Evolutionary conservation across 371 early-diverging fungal genomes (phyloP), one percentile per base, ranked within the genome.

Genomic region (Circinella umbellata): DNA sequence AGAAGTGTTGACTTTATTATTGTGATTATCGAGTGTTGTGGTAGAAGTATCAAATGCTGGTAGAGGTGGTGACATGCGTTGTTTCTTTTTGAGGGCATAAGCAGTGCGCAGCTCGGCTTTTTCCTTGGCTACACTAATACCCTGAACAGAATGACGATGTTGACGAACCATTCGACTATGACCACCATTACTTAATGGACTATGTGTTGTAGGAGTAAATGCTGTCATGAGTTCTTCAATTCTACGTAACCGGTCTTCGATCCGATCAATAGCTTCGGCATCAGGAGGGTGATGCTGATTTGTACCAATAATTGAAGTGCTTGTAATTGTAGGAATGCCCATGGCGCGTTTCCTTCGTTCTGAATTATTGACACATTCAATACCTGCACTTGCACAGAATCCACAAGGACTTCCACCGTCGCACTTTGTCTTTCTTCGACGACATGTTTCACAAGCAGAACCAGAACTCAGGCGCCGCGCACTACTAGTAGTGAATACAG

Each of bases 391-490:
- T 1, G 79, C 76, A 72, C 85, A 84, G 57, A 80, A 84, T 5
- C 74, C 71, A 66, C 85, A 84, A 42, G 85, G 85, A 63, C 71
- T 76, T 4, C 80, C 73, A 35, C 85, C 85, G 74, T 84, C 85
- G 69, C 85, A 84, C 61, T 84, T 84, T 35, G 85, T 84, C 67
- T 84, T 84, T 48, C 85, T 70, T 71, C 82, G 73, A 42, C 85
- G 76, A 59, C 85, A 84, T 10, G 81, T 80, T 74, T 84, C 85
- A 65, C 85, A 84, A 34, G 85, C 85, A 35, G 82, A 82, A 34
- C 85, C 85, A 37, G 81, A 80, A 54, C 80, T 80, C 20, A 84
- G 60, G 11, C 85, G 75, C 49, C 85, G 73, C 3, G 84, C 84
- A 48, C 68, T 78, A 55, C 66, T 76, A 1, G 77, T 76, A 4